A percentile compares a stretch with the other conserved stretches of the same genome.
Conservation (phyloP, 2,329 filamentous ascomycete species). For the Lasiodiplodia sp. region DNA sequence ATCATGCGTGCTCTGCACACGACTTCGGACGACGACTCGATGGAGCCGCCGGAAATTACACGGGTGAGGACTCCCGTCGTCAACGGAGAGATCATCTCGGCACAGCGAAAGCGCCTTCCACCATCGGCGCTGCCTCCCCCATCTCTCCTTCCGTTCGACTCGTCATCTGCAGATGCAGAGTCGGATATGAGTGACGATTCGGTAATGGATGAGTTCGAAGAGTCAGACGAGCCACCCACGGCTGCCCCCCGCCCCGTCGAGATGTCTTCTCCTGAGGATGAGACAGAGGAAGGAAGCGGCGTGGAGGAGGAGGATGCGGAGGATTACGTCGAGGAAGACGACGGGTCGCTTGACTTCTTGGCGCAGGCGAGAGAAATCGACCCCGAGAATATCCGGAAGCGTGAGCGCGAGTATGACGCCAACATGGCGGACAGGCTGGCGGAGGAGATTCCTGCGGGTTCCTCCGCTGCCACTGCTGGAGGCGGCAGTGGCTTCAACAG, state of each 20-base stretch:
- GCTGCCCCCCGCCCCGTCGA: constrained; percentile 38
- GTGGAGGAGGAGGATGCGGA: constrained; percentile 42
- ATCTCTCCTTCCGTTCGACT: constrained; percentile 51
- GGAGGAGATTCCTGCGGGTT: constrained; percentile 58
- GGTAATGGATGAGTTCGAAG: constrained; percentile 43
- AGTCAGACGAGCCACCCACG: constrained; percentile 26
- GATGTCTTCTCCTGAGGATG: not conserved
- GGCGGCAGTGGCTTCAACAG: constrained; percentile 57
- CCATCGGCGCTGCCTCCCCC: constrained; percentile 54
- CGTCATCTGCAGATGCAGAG: constrained; percentile 44
- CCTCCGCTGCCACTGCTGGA: constrained; percentile 56
- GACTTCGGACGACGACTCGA: not conserved
- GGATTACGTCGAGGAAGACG: constrained; percentile 42
- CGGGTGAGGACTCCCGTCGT: not conserved
- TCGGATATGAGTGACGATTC: constrained; percentile 42
- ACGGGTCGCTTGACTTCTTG: constrained; percentile 54
- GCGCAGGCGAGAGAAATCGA: constrained; percentile 53
- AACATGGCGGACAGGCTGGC: constrained; percentile 56
- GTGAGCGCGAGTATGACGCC: constrained; percentile 57
- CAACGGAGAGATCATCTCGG: constrained; percentile 59
- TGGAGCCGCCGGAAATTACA: not conserved
- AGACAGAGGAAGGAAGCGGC: constrained; percentile 19
- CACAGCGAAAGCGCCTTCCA: constrained; percentile 69
- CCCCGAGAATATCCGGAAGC: constrained; percentile 48
- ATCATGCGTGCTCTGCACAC: constrained; percentile 10